Evolutionary conservation across 805 yeast genomes (phyloP), one percentile per base, ranked within the genome.

Genomic region (Lipomyces mesembrius): DNA sequence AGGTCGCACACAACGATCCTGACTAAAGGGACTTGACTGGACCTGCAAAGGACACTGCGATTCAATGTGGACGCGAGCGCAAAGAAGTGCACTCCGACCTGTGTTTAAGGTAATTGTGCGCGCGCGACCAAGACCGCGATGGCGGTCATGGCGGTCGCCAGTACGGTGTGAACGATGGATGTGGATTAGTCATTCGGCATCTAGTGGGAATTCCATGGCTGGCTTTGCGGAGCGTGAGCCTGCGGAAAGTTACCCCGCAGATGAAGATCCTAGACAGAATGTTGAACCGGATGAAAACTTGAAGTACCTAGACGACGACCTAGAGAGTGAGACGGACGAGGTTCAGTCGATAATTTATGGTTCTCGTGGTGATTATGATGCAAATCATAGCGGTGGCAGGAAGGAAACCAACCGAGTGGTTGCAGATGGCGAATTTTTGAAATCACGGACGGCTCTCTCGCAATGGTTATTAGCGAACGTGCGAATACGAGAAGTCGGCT

Each of bases 391-490:
- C 17, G 43, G 43, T 37, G 43, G 43, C 17, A 11, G 49, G 3
- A 43, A 43, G 49, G 22, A n/a, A 43, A 17, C 12, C 49, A 8
- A 6, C 20, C 49, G 20, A 43, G 49, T 5, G 20, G 8, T 6
- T 17, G 49, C 20, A n/a, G 49, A n/a, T 3, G n/a, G 49, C 22
- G 49, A 43, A n/a, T 17, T 17, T 43, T n/a, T 43, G 49, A 17
- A 43, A 43, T 43, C 49, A 43, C 49, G 49, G 22, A n/a, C 49
- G 22, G 55, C 55, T 9, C n/a, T 52, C 55, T 52, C 55, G 17
- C 34, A 29, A 25, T 52, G 55, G 55, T 25, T 52, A 52, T 22
- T 52, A 14, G 27, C 55, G 34, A 52, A 29, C 55, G 34, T 52
- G 55, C 34, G 34, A 29, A 52, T 52, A 52, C 55, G 55, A 25